Conservation (phyloP, 2,329 filamentous ascomycete species). For the Coniochaeta sp. region DNA sequence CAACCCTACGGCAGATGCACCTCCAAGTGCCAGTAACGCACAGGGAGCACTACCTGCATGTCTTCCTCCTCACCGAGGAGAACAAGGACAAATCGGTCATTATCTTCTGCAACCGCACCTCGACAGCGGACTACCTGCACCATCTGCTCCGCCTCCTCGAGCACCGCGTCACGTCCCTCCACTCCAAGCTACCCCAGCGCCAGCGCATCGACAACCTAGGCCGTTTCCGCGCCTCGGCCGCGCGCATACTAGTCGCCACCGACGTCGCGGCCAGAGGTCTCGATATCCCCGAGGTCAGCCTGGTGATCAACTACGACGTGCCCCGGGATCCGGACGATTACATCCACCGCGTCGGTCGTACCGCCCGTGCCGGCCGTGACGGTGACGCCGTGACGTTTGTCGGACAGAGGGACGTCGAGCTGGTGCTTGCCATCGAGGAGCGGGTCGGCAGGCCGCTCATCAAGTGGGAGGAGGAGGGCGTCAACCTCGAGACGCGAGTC, state of each 20-base stretch:
- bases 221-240: constrained; percentile 83
- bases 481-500: constrained; percentile 88
- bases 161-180: constrained; percentile 85
- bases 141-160: constrained; percentile 78
- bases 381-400: constrained; percentile 84
- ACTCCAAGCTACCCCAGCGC: constrained; percentile 78
- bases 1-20: constrained; percentile 76
- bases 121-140: constrained; percentile 82
- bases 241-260: constrained; percentile 85
- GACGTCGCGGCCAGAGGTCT: constrained; percentile 92
- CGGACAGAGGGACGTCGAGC: constrained; percentile 84
- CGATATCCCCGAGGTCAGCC: constrained; percentile 84
- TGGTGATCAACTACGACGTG: constrained; percentile 94
- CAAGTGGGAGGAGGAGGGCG: constrained; percentile 80
- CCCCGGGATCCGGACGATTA: constrained; percentile 96
- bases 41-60: constrained; percentile 90
- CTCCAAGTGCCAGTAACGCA: constrained; percentile 85
- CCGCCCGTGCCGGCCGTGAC: constrained; percentile 78
- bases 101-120: constrained; percentile 89
- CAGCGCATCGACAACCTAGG: constrained; percentile 83
- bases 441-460: constrained; percentile 76
- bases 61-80: constrained; percentile 70
- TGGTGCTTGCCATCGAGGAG: constrained; percentile 84
- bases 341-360: constrained; percentile 92
- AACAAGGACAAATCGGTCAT: constrained; percentile 76